Conservation (phyloP, 805 yeast species). For the Cyberlindnera euphorbiiphila region DNA sequence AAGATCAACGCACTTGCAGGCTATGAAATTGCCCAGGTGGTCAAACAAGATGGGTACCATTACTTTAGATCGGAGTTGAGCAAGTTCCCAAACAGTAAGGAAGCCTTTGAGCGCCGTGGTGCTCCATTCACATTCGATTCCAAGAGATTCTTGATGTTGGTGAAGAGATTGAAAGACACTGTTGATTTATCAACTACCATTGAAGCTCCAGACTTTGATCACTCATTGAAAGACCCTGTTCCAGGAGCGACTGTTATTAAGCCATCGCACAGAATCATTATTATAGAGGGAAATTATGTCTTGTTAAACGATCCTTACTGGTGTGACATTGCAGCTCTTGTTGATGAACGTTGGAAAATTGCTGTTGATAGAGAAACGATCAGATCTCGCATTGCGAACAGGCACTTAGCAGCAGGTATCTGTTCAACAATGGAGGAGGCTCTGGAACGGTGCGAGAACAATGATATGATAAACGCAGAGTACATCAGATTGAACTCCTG, state of each 20-base stretch:
- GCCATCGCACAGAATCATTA: slow-evolving; percentile 15
- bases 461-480: slow-evolving; percentile 13
- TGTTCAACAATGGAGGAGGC: slow-evolving; percentile 6
- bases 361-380: slow-evolving; percentile 6
- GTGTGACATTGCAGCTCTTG: slow-evolving; percentile 11
- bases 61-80: slow-evolving; percentile 46
- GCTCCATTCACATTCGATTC: slow-evolving; percentile 81
- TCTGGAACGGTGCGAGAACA: slow-evolving; percentile 6
- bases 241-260: slow-evolving; percentile 8
- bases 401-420: slow-evolving; percentile 12
- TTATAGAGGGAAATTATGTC: slow-evolving; percentile 21
- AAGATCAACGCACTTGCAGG: slow-evolving; percentile 10
- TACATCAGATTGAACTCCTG: slow-evolving; percentile 10
- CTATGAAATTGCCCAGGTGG: slow-evolving; percentile 34
- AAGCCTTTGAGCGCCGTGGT: slow-evolving; percentile 67
- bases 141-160: slow-evolving; percentile 5
- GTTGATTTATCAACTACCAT: slow-evolving; percentile 4
- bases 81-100: slow-evolving; percentile 48
- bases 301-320: slow-evolving; percentile 18
- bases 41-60: slow-evolving; percentile 78
- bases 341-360: slow-evolving; percentile 16
- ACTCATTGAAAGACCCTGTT: slow-evolving; percentile 19
- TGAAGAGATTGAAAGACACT: slow-evolving; percentile 12
- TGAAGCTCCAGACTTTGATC: slow-evolving; percentile 19
- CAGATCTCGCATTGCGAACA: slow-evolving; percentile 8